Base-by-base conservation (phyloP, 2,329 filamentous ascomycete genomes). In the Aquanectria penicillioides region DNA sequence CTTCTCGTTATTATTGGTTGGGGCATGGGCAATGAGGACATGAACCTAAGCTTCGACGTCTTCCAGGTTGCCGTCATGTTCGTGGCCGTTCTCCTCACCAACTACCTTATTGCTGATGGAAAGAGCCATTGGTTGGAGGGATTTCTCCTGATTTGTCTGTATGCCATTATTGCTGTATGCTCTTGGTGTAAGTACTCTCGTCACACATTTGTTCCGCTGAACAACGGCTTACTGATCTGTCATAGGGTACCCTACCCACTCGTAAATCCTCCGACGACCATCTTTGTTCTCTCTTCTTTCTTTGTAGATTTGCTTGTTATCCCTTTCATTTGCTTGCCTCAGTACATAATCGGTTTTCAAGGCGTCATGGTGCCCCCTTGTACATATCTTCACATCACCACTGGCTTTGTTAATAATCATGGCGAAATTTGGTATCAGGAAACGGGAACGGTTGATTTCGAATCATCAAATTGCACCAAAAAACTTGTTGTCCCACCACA, bases 31-130 rank as follows among this genome's bases (percentile, higher is more conserved):
- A 74, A 85, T 61, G 87, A 89, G 61, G 82, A 87, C 1, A 94
- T 94, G 92, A 92, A 88, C 17, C 83, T 97, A 5, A 89, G 89
- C 73, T 95, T 97, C 73, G 92, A 96, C 71, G 88, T 88, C 1
- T 97, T 97, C 80, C 92, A 97, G 77, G 89, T 97, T 12, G 90
- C 93, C 18, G 89, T 91, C 34, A 79, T 97, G 34, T 96, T 97
- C 67, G 91, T 95, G 11, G 88, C 92, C 2, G 91, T 92, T 0
- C 86, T 97, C 36, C 83, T 97, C 28, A 91, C 94, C 57, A 97
- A 96, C 73, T 97, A 96, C 72, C 77, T 97, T 37, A 92, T 96
- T 44, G 83, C 89, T 17, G 92, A 96, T 68, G 93, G 92, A 25
- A 87, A 92, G 73, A 93, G 89, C 62, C 92, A 94, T 68, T 95